Evolutionary conservation across 2,329 filamentous ascomycete genomes (phyloP), one percentile per base, ranked within the genome.

Genomic region (Aspergillus luchuensis): DNA sequence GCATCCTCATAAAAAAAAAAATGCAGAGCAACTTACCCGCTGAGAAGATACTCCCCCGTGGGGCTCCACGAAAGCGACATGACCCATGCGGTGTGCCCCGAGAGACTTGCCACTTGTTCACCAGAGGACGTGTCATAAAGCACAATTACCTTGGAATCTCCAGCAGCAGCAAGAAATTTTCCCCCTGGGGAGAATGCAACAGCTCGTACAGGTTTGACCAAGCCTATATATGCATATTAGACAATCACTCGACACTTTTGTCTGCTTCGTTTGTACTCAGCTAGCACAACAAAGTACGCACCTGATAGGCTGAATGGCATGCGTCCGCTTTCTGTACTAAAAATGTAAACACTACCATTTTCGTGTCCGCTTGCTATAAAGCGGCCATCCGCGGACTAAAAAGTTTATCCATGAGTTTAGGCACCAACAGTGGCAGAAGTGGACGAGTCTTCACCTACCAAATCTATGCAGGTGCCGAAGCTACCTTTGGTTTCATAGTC

Each of bases 311-410:
- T 95, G 76, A 97, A 94, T 11, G 91, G 82, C 68, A 99, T 86
- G 57, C 91, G 87, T 3, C 91, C 91, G 0, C 90, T 92, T 67
- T 92, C 89, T 71, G 97, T 98, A 80, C 92, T 93, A 83, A 98
- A 99, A 63, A 99, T 87, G 78, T 97, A 97, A 64, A 98, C 86
- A 11, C 88, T 89, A 15, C 95, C 95, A 70, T 91, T 97, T 74
- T 97, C 91, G 77, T 99, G 94, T 0, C 95, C 95, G 56, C 90
- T 96, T 4, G 93, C 94, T 30, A 93, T 96, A 75, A 92, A 90
- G 64, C 86, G 88, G 56, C 93, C 94, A 75, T 99, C 90, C 19
- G 80, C 74, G 61, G 85, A 88, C 85, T 87, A 36, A 13, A 36
- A 36, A 13, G 36, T 41, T 53, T 11, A 43, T n/a, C 3, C 41